Evolutionary conservation across 495 filamentous ascomycete species (phyloP).

Genomic region (Neurospora terricola): DNA sequence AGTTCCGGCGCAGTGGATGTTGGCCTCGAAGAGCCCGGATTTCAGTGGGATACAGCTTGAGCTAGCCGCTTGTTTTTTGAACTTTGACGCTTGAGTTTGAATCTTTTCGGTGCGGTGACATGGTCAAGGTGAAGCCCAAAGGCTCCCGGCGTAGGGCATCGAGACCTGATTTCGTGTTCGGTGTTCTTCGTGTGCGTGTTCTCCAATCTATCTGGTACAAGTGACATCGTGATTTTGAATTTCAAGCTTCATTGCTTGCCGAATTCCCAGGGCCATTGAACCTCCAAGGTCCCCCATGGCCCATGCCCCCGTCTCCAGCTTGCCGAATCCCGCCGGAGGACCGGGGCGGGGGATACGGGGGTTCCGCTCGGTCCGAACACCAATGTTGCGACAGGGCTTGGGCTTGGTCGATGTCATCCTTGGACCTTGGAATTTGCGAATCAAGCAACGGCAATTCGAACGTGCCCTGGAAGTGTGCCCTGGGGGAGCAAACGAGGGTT

Average conservation of each 20-base stretch:
- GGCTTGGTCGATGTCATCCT: background rate
- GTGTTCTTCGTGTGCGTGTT: no score
- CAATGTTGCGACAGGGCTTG: background rate
- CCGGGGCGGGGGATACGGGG: background rate
- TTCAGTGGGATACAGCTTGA: no score
- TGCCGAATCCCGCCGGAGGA: background rate
- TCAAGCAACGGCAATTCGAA: background rate
- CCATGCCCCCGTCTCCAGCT: background rate
- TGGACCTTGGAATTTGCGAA: background rate
- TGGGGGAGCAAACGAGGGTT: background rate
- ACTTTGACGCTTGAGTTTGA: no score
- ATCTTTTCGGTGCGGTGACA: no score
- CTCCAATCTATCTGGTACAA: no score
- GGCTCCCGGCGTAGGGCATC: no score
- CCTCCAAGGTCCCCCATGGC: background rate
- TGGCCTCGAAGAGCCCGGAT: no score
- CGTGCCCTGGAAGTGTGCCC: background rate
- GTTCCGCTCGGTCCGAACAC: background rate
- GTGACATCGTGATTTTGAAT: no score
- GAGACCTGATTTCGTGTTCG: background rate
- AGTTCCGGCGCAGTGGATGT: no score
- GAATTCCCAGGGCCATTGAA: background rate
- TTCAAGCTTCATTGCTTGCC: no score
- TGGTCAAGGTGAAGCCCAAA: no score
- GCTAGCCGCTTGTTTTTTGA: no score